Conservation (phyloP, 73 alveolate species). For the Paramecium octaurelia region DNA sequence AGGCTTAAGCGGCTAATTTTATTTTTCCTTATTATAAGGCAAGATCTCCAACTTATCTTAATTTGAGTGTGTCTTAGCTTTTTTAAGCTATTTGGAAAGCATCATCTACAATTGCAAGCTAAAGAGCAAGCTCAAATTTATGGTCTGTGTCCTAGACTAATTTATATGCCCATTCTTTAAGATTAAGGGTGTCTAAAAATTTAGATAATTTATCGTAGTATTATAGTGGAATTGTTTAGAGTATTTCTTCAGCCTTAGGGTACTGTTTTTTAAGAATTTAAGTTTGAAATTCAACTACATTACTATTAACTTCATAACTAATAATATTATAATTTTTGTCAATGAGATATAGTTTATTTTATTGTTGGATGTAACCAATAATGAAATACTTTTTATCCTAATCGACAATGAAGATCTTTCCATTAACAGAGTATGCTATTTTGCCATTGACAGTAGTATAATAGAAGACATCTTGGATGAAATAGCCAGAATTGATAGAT, state of each 20-base stretch:
- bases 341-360: conserved; percentile 81
- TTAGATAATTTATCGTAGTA: conserved; percentile 76
- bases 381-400: conserved; percentile 56
- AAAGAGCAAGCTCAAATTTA: conserved; percentile 87
- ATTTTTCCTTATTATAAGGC: conserved; percentile 88
- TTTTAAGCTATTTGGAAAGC: conserved; percentile 86
- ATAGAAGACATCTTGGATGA: conserved; percentile 84
- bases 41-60: conserved; percentile 92
- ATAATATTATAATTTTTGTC: conserved; percentile 74
- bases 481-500: conserved; percentile 78
- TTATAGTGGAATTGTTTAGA: conserved; percentile 69
- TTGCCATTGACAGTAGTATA: conserved; percentile 83
- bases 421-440: conserved; percentile 85
- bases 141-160: conserved; percentile 88
- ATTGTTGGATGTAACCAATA: conserved; percentile 74
- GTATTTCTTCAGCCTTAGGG: conserved; percentile 68
- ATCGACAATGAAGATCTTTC: conserved; percentile 73
- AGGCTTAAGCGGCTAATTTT: conserved; percentile 85
- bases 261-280: conserved; percentile 59
- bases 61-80: conserved; percentile 73
- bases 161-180: conserved; percentile 86
- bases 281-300: conserved; percentile 70
- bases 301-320: conserved; percentile 64
- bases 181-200: conserved; percentile 80
- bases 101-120: conserved; percentile 79